Evolutionary conservation across 768 basidiomycete species (phyloP), one percentile per base, ranked within the genome.

Genomic region (Scleroderma citrinum): DNA sequence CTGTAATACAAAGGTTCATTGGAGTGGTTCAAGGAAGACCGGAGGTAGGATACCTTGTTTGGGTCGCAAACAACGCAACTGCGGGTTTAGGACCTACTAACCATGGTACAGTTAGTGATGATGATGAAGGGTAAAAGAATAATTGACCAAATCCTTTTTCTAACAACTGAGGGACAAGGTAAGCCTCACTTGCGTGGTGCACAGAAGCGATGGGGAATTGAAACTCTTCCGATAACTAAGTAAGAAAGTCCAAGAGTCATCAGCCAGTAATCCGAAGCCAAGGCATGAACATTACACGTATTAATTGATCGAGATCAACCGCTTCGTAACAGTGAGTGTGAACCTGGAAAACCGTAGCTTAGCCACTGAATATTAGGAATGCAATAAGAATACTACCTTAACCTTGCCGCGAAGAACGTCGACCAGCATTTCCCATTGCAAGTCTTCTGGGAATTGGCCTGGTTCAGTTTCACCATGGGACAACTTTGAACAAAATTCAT

Each of bases 101-200:
- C 12, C 3, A n/a, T 76, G 31, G 23, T 21, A 41, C 2, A 36
- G 34, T 47, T 44, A 17, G 7, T 32, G 3, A 2, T 24, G 24
- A 41, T 3, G 19, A 35, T 35, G 7, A 16, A 44, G 14, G 26
- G 37, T 31, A 7, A 5, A 42, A 7, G 34, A 13, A 40, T 21
- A 36, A 46, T 55, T 19, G 53, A 66, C 66, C 62, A 48, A 75
- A 93, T 52, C 84, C 80, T 63, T 77, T 71, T 66, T 92, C 94
- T 52, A 97, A 69, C 4, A 86, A 68, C 20, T 81, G 80, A 1
- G 92, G 89, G 20, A 93, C 85, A n/a, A 96, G 76, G 68, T 90
- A 96, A 1, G 91, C 81, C 63, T 95, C 92, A 47, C 90, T 83
- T 7, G 92, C 93, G 60, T 90, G 86, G 59, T 93, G 90, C 60